These are phyloP conservation scores for Boletus reticuloceps DNA, from an alignment of 768 basidiomycete species.

Conservation along the genomic window DNA sequence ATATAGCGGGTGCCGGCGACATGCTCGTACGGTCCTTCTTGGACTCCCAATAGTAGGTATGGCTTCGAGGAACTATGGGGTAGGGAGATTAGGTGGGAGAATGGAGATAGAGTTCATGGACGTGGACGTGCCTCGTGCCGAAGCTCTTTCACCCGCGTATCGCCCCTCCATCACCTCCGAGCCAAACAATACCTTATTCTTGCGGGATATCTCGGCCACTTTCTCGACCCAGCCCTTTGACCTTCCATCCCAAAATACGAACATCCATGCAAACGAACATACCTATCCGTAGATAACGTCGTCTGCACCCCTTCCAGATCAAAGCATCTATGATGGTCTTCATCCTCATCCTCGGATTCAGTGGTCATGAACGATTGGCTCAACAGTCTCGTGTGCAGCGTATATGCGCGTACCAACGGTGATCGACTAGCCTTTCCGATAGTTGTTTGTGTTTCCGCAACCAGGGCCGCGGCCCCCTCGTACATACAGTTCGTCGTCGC, in stretches of 20 bases:
- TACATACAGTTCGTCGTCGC: too few relatives aligned
- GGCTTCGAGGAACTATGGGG: constrained; percentile 71
- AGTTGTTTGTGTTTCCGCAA: too few relatives aligned
- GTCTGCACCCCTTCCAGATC: constrained; percentile 31
- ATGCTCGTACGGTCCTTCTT: constrained; percentile 10
- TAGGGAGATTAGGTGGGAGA: background rate
- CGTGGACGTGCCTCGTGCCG: constrained; percentile 51
- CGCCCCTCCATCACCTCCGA: constrained; percentile 89
- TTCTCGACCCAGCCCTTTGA: constrained; percentile 95
- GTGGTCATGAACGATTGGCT: constrained; percentile 59
- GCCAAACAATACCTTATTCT: constrained; percentile 76
- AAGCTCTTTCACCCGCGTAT: too few relatives aligned
- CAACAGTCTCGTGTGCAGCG: constrained; percentile 39
- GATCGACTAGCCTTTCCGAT: too few relatives aligned
- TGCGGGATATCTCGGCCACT: constrained; percentile 95
- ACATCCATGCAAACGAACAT: constrained; percentile 10
- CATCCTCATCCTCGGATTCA: constrained; percentile 54
- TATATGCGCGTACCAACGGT: too few relatives aligned
- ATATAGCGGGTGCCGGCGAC: background rate
- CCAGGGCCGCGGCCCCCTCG: too few relatives aligned
- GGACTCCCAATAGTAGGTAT: constrained; percentile 50
- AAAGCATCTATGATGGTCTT: constrained; percentile 36
- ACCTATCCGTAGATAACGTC: constrained; percentile 34
- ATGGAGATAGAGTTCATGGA: background rate
- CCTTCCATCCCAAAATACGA: constrained; percentile 32